These are phyloP conservation scores for Leonotis leonurus DNA, from an alignment of 257 asterid genomes.

Conservation along the genomic window DNA sequence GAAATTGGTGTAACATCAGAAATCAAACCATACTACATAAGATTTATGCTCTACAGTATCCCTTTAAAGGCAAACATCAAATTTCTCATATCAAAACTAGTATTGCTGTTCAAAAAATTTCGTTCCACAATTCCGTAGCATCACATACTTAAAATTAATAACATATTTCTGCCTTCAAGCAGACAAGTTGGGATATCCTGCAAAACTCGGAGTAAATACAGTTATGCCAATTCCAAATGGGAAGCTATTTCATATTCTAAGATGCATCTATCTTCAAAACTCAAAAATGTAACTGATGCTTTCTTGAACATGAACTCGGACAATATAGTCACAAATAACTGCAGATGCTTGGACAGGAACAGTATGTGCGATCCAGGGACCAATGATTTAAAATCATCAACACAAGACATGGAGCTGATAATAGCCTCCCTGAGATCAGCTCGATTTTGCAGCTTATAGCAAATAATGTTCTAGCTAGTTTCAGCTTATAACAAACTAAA, in stretches of 20 bases:
- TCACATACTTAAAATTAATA: slow-evolving; percentile 24
- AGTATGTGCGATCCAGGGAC: slow-evolving; percentile 71
- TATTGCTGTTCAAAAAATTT: no score
- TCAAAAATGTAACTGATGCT: slow-evolving; percentile 44
- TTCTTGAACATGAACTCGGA: slow-evolving; percentile 68
- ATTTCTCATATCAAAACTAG: no score
- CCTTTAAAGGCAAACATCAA: slow-evolving; percentile 55
- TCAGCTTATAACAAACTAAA: slow-evolving; percentile 10
- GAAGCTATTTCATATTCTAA: slow-evolving; percentile 69
- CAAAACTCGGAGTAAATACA: slow-evolving; percentile 63
- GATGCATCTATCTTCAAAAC: slow-evolving; percentile 79
- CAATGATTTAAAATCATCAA: slow-evolving; percentile 94
- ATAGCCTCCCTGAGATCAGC: slow-evolving; percentile 15
- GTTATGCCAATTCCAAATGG: slow-evolving; percentile 49
- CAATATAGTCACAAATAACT: slow-evolving; percentile 48
- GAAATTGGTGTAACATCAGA: slow-evolving; percentile 70
- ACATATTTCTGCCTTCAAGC: slow-evolving; percentile 75
- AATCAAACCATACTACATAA: slow-evolving; percentile 52
- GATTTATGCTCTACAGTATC: slow-evolving; percentile 62
- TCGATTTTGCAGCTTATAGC: slow-evolving; percentile 29
- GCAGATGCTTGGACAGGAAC: slow-evolving; percentile 63
- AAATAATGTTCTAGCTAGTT: slow-evolving; percentile 27
- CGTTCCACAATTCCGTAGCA: not conserved
- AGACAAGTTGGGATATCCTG: slow-evolving; percentile 47
- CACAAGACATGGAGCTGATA: slow-evolving; percentile 39